A percentile compares a stretch with the other conserved stretches of the same genome.
phyloP scores from a whole-genome alignment of 2,329 filamentous ascomycete species.

The Fusarium albosuccineum region DNA sequence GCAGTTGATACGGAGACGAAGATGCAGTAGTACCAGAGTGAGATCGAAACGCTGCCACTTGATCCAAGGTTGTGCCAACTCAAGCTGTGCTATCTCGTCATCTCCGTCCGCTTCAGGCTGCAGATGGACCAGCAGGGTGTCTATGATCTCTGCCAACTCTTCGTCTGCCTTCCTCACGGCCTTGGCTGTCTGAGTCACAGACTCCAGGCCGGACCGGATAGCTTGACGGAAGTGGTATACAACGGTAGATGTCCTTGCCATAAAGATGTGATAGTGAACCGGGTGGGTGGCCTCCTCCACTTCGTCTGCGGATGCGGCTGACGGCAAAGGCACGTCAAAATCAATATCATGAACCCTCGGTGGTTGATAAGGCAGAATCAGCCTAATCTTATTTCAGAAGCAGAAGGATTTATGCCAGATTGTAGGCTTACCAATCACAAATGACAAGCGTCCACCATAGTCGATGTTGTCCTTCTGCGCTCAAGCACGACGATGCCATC shows the following conservation, averaged over 20 bases:
- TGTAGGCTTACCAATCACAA: slow-evolving; percentile 17
- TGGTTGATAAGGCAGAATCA: background rate
- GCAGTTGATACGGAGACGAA: slow-evolving; percentile 20
- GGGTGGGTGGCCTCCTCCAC: background rate
- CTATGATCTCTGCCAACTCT: background rate
- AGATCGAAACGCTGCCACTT: slow-evolving; percentile 31
- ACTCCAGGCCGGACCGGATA: background rate
- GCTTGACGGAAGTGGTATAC: background rate
- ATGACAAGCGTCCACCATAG: slow-evolving; percentile 31
- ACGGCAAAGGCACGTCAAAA: background rate
- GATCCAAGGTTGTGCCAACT: slow-evolving; percentile 22
- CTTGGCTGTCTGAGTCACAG: background rate
- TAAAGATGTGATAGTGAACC: slow-evolving; percentile 1
- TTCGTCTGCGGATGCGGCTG: background rate
- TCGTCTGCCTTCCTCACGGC: background rate
- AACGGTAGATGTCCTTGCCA: background rate
- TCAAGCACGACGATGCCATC: slow-evolving; percentile 1
- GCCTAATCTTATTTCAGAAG: background rate
- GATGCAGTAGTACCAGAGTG: slow-evolving; percentile 26
- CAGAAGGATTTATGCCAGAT: background rate
- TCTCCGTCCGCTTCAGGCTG: background rate
- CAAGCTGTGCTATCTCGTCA: background rate
- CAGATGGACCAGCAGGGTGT: background rate
- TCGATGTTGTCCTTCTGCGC: slow-evolving; percentile 21
- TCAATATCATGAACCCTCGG: background rate